Base-by-base conservation (phyloP, 2,329 filamentous ascomycete species). In the Epichloe gansuensis region DNA sequence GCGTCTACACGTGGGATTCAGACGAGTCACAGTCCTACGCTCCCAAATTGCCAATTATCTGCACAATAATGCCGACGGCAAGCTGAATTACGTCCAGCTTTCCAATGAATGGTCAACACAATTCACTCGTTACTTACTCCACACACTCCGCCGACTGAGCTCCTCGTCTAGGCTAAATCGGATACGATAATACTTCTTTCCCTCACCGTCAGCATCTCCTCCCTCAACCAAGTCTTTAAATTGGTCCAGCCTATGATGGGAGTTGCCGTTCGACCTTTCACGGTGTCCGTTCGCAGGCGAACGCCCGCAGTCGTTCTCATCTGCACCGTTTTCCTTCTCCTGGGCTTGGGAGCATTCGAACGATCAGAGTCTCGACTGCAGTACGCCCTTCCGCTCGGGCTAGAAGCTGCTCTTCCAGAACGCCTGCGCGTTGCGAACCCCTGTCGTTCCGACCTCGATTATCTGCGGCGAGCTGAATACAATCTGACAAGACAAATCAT, bases 401-500 rank as follows among this genome's bases (percentile, higher is more conserved):
- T 59, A 15, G 56, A 62, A 43, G 48, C 46, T 54, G 63, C 28
- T 57, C 60, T 49, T 44, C 55, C 38, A 43, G 62, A 52, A 23
- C 47, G 21, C 45, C 48, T 50, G 55, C 63, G 49, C 54, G 56
- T 37, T 15, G 21, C 47, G 5, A 44, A 47, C 34, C 46, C 58
- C 2, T 68, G 66, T 45, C 53, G 55, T 11, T 46, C 63, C 11
- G 56, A 62, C 5, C 54, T 67, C 54, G 61, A 66, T 17, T 61
- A 67, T 51, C 57, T 68, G 13, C 61, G 61, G 35, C 63, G 62
- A 4, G 48, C 57, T 23, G 56, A 60, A 3, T 64, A 67, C 39
- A 58, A 60, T 25, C 60, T 77, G 39, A 72, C 71, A 12, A 65
- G 69, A 46, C 65, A 67, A 21, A 65, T 77, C 44, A 55, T 68